Evolutionary conservation across 1,139 yeast genomes (phyloP), one percentile per base, ranked within the genome.

Genomic region (Suhomyces coccinellae): DNA sequence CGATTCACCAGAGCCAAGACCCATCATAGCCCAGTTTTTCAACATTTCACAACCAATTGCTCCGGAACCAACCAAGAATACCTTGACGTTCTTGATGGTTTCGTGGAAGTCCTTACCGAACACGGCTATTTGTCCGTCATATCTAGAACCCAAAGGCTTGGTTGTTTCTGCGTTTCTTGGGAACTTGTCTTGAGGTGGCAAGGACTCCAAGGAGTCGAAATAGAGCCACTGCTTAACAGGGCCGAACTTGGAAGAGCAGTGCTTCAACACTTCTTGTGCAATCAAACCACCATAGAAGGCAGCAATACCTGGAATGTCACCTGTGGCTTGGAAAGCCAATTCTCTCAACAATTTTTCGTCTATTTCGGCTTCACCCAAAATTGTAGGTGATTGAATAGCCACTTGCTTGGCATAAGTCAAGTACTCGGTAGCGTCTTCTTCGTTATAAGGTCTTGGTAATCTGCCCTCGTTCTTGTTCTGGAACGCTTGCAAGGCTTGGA

Each of bases 31-130:
- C 98, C 98, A 93, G 63, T 90, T 91, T 69, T 93, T 93, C 61
- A 93, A 77, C 95, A 95, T 93, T 71, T 93, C 99, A 71, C 99
- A 93, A 39, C 99, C 99, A 74, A 93, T 93, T 33, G 99, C 99
- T 62, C 99, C 99, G 2, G 98, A 82, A 41, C 99, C 99, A 35
- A 93, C 99, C 54, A 93, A 74, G 66, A 93, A 93, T 5, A 91
- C 89, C 61, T 80, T 85, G 53, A 87, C 72, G 65, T 91, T 88
- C 37, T 88, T 80, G 50, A 93, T 69, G 41, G 72, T 73, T 57
- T 85, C 81, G 60, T 88, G 93, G 70, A 80, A 89, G 35, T 80
- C 80, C 46, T 78, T 65, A 52, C 99, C 99, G 57, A 90, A 90
- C 2, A 93, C 97, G 4, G 98, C 97, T 58, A 90, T 86, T 70